Conservation (phyloP, 495 filamentous ascomycete species). For the Lasiosphaeria ovina region DNA sequence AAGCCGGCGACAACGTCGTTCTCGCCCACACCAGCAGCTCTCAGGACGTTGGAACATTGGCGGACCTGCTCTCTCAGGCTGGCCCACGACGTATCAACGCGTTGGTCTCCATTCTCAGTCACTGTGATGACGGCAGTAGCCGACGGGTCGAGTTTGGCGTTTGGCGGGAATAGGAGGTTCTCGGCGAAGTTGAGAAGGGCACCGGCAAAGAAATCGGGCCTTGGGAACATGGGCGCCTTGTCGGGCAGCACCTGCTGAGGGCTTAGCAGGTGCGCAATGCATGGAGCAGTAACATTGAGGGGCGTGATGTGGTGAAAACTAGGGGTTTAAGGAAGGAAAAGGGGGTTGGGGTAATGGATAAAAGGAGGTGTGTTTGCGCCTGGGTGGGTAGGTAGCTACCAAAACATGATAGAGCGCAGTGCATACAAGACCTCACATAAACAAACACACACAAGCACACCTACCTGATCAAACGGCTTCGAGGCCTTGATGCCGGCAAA, state of each 20-base stretch:
- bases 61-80: slow-evolving; percentile 76
- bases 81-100: slow-evolving; percentile 70
- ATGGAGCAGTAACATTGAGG: background rate
- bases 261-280: slow-evolving; percentile 11
- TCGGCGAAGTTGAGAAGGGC: slow-evolving; percentile 85
- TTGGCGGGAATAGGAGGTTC: slow-evolving; percentile 78
- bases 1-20: slow-evolving; percentile 78
- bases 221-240: slow-evolving; percentile 71
- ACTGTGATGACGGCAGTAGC: slow-evolving; percentile 70
- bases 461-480: slow-evolving; percentile 58
- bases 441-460: slow-evolving; percentile 15
- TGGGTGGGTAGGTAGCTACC: too few relatives aligned
- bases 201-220: slow-evolving; percentile 78
- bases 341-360: background rate
- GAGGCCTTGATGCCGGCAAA: slow-evolving; percentile 72
- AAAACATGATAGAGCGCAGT: too few relatives aligned
- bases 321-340: background rate
- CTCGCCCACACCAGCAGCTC: slow-evolving; percentile 60
- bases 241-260: slow-evolving; percentile 63
- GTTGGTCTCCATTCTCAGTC: slow-evolving; percentile 63
- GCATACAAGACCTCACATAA: too few relatives aligned
- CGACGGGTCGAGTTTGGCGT: slow-evolving; percentile 45
- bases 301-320: background rate
- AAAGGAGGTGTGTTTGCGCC: too few relatives aligned
- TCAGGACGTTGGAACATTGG: slow-evolving; percentile 67